phyloP scores from a whole-genome alignment of 768 basidiomycete species.

The Porpolomopsis calyptriformis region DNA sequence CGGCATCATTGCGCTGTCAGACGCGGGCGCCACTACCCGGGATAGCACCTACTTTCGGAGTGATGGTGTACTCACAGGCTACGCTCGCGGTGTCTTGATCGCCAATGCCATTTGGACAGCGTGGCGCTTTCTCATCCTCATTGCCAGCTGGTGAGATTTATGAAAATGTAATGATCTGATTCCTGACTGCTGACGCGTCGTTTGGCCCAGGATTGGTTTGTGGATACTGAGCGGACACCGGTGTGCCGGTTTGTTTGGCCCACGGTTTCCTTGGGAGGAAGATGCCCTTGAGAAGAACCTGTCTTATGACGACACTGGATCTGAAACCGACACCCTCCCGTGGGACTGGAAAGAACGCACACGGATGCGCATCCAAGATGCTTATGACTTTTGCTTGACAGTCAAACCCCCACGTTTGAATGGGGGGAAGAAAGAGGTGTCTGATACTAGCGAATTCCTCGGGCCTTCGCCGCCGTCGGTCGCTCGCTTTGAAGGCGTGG shows the following conservation, averaged over 20 bases:
- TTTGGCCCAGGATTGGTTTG: constrained; percentile 49
- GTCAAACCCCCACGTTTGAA: constrained; percentile 27
- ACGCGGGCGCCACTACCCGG: constrained; percentile 38
- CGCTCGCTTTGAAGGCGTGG: constrained; percentile 41
- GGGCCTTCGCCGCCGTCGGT: constrained; percentile 12
- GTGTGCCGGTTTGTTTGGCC: constrained; percentile 77
- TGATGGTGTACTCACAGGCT: constrained; percentile 55
- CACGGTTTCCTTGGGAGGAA: constrained; percentile 78
- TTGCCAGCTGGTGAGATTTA: constrained; percentile 53
- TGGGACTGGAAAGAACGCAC: constrained; percentile 78
- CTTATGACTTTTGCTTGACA: constrained; percentile 68
- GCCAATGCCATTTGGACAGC: constrained; percentile 76
- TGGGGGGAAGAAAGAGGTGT: constrained; percentile 24
- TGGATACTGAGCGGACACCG: constrained; percentile 71
- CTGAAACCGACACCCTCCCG: constrained; percentile 36
- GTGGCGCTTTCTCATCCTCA: constrained; percentile 60
- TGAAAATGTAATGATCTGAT: constrained; percentile 4
- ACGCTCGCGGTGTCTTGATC: constrained; percentile 69
- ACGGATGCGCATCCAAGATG: constrained; percentile 59
- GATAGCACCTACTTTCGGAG: constrained; percentile 69
- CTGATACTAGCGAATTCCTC: constrained; percentile 4
- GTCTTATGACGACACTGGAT: constrained; percentile 41
- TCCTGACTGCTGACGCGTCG: background rate
- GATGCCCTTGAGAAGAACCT: constrained; percentile 53
- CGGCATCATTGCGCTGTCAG: constrained; percentile 34